These are phyloP conservation scores for Castanospermum australe DNA, from an alignment of 306 rosid species.

Conservation along the genomic window DNA sequence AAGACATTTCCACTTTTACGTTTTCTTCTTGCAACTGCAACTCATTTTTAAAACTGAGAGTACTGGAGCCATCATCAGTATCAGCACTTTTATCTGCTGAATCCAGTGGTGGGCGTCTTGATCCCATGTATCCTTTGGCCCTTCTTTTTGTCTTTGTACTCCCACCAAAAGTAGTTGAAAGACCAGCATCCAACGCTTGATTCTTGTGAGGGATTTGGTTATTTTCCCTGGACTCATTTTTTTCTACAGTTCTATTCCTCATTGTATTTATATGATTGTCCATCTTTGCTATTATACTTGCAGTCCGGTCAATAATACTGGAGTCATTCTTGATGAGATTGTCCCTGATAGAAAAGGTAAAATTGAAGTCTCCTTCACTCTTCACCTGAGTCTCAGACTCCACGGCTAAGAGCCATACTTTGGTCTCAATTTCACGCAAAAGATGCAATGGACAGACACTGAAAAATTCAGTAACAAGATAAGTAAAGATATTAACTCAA, in stretches of 20 bases:
- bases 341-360: slow-evolving; percentile 56
- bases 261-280: slow-evolving; percentile 72
- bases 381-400: slow-evolving; percentile 89
- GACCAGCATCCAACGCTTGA: slow-evolving; percentile 55
- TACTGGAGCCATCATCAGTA: slow-evolving; percentile 62
- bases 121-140: slow-evolving; percentile 67
- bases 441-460: slow-evolving; percentile 87
- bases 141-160: slow-evolving; percentile 79
- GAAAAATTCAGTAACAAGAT: slow-evolving; percentile 38
- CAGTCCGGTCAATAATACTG: slow-evolving; percentile 87
- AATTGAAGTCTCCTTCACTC: slow-evolving; percentile 78
- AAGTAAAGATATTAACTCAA: slow-evolving; percentile 36
- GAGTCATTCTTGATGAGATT: slow-evolving; percentile 57
- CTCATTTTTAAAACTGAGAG: slow-evolving; percentile 55
- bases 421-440: slow-evolving; percentile 95
- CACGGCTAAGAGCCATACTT: slow-evolving; percentile 95
- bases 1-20: slow-evolving; percentile 67
- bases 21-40: slow-evolving; percentile 67
- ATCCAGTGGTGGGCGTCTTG: slow-evolving; percentile 64
- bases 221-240: slow-evolving; percentile 63
- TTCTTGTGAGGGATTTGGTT: slow-evolving; percentile 59
- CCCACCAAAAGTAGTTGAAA: slow-evolving; percentile 60
- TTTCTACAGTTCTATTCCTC: slow-evolving; percentile 64
- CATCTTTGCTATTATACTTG: slow-evolving; percentile 84
- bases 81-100: slow-evolving; percentile 57